Conservation (phyloP, 2,329 filamentous ascomycete species). For the Alternaria metachromatica region DNA sequence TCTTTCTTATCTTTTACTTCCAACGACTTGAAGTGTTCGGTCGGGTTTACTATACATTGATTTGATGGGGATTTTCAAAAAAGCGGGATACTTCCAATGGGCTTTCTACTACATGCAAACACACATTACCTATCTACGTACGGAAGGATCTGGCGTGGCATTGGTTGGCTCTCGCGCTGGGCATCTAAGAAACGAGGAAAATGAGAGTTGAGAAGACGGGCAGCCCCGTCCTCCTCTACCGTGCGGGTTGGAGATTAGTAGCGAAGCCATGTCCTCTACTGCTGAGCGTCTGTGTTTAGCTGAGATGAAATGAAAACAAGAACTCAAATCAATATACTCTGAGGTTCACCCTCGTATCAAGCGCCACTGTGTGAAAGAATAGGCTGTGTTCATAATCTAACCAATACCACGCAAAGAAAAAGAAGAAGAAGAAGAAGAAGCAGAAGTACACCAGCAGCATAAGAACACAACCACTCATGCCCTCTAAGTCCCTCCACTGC, state of each 20-base stretch:
- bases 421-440: not conserved
- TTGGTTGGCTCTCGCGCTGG: not conserved
- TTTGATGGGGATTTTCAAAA: slow-evolving; percentile 6
- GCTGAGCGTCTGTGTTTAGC: slow-evolving; percentile 1
- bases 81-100: slow-evolving; percentile 1
- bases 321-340: not conserved
- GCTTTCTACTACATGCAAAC: not conserved
- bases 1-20: slow-evolving; percentile 15
- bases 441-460: not conserved
- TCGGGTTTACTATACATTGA: slow-evolving; percentile 7
- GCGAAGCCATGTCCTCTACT: not conserved
- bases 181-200: not conserved
- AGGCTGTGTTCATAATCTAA: not conserved
- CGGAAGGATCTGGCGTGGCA: slow-evolving; percentile 1
- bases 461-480: not conserved
- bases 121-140: not conserved
- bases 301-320: not conserved
- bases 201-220: slow-evolving; percentile 5
- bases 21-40: slow-evolving; percentile 26
- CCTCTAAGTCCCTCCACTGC: not conserved
- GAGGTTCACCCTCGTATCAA: not conserved
- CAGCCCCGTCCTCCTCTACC: slow-evolving; percentile 4
- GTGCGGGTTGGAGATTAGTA: not conserved
- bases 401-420: not conserved
- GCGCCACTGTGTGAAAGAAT: not conserved